These are phyloP conservation scores for Aspergillus ibericus DNA, from an alignment of 2,329 filamentous ascomycete genomes.

Conservation along the genomic window DNA sequence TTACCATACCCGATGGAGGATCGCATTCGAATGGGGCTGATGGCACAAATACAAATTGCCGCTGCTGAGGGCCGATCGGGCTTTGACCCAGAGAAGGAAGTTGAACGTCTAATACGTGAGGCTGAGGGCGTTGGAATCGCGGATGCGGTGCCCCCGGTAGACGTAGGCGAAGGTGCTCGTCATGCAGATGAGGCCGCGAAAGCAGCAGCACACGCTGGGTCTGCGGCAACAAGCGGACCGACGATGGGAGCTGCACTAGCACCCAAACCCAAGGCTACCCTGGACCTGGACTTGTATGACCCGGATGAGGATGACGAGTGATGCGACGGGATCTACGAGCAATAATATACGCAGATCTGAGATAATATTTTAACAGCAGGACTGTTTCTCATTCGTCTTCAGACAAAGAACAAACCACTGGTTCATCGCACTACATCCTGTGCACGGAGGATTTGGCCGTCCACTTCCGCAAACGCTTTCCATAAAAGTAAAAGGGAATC, in stretches of 20 bases:
- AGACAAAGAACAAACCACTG: not conserved
- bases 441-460: conserved; percentile 58
- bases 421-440: conserved; percentile 38
- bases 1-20: conserved; percentile 48
- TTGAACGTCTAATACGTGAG: conserved; percentile 51
- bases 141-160: conserved; percentile 39
- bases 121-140: conserved; percentile 55
- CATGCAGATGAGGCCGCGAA: conserved; percentile 34
- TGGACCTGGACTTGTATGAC: conserved; percentile 48
- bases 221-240: conserved; percentile 20
- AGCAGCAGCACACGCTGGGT: conserved; percentile 34
- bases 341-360: not conserved
- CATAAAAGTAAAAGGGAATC: conserved; percentile 58
- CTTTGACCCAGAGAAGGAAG: conserved; percentile 54
- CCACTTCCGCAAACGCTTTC: conserved; percentile 60
- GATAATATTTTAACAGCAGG: not conserved
- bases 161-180: conserved; percentile 37
- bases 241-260: conserved; percentile 18
- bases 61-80: conserved; percentile 55
- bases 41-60: conserved; percentile 46
- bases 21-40: conserved; percentile 46
- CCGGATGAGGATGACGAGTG: conserved; percentile 47
- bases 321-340: conserved; percentile 5
- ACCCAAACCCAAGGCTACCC: conserved; percentile 38
- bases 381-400: not conserved